Percentiles rank a stretch among this genome's conserved stretches.
Evolutionary conservation across 2,329 filamentous ascomycete species (phyloP).

Genomic region (Neonectria ditissima): DNA sequence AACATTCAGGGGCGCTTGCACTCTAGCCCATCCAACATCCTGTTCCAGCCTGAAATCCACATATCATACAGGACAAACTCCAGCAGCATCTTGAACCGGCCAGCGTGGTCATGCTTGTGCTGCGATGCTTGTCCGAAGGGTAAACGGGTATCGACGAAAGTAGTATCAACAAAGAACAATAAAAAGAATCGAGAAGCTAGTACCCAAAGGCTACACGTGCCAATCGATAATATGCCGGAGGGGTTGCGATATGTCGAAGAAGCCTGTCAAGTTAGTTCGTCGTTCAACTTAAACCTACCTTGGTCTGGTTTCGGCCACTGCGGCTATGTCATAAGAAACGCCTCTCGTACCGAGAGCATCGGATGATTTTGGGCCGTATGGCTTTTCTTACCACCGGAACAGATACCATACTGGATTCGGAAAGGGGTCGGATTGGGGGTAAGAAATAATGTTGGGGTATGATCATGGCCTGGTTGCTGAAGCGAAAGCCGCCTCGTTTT

Average conservation of each 20-base stretch:
- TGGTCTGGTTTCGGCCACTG: neutral
- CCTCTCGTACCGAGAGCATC: conserved; percentile 4
- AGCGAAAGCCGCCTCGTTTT: conserved; percentile 18
- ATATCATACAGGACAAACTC: conserved; percentile 31
- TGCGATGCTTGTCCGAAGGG: conserved; percentile 30
- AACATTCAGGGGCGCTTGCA: conserved; percentile 20
- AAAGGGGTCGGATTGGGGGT: conserved; percentile 8
- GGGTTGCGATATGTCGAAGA: conserved; percentile 12
- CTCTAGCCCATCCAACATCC: conserved; percentile 34
- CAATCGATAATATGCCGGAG: conserved; percentile 10
- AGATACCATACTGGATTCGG: conserved; percentile 19
- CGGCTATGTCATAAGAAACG: neutral
- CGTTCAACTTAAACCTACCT: conserved; percentile 33
- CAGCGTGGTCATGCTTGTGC: conserved; percentile 25
- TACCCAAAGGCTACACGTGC: conserved; percentile 17
- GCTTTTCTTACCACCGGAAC: conserved; percentile 42
- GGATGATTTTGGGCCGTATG: conserved; percentile 18
- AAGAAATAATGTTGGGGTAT: conserved; percentile 6
- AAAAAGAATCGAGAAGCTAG: conserved; percentile 10
- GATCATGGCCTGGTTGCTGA: neutral
- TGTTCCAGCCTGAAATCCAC: conserved; percentile 35
- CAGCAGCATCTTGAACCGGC: conserved; percentile 29
- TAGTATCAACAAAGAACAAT: conserved; percentile 29
- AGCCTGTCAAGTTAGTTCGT: conserved; percentile 37
- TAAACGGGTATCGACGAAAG: conserved; percentile 42